Percentiles rank a stretch among this genome's conserved stretches.
Evolutionary conservation across 768 basidiomycete genomes (phyloP).

Genomic region (Lactifluus echinatus): DNA sequence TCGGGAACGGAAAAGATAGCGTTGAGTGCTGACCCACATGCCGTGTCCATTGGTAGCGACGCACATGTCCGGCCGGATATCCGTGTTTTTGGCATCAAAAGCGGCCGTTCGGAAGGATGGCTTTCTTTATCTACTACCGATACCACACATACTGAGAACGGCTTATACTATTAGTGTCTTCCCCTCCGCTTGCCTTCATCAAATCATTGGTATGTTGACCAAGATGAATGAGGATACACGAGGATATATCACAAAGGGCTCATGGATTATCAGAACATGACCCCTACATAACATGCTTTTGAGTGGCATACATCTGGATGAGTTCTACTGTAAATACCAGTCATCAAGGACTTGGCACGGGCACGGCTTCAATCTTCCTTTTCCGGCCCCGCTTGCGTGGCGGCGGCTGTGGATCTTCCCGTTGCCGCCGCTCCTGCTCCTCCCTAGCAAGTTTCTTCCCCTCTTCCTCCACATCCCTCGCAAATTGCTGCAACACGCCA

Average conservation of each 20-base stretch:
- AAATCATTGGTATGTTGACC: too few species aligned
- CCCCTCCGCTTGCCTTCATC: too few species aligned
- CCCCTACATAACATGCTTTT: too few species aligned
- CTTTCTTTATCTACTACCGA: too few species aligned
- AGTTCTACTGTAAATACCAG: too few species aligned
- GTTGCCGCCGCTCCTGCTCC: not conserved
- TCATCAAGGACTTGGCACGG: not conserved
- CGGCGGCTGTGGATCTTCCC: not conserved
- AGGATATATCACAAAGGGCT: too few species aligned
- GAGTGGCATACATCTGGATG: too few species aligned
- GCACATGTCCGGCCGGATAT: conserved; percentile 99
- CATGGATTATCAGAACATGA: too few species aligned
- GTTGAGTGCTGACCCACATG: conserved; percentile 88
- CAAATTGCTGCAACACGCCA: not conserved
- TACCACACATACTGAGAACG: too few species aligned
- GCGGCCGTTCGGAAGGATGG: too few species aligned
- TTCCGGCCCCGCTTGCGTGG: not conserved
- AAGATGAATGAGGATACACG: too few species aligned
- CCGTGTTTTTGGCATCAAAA: conserved; percentile 99
- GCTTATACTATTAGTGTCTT: too few species aligned
- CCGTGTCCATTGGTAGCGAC: conserved; percentile 92
- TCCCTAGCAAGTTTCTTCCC: not conserved
- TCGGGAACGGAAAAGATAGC: conserved; percentile 98
- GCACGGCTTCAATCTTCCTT: not conserved
- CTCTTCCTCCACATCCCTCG: conserved; percentile 1